Evolutionary conservation across 768 basidiomycete species (phyloP), one percentile per base, ranked within the genome.

Genomic region (Russula foetens): DNA sequence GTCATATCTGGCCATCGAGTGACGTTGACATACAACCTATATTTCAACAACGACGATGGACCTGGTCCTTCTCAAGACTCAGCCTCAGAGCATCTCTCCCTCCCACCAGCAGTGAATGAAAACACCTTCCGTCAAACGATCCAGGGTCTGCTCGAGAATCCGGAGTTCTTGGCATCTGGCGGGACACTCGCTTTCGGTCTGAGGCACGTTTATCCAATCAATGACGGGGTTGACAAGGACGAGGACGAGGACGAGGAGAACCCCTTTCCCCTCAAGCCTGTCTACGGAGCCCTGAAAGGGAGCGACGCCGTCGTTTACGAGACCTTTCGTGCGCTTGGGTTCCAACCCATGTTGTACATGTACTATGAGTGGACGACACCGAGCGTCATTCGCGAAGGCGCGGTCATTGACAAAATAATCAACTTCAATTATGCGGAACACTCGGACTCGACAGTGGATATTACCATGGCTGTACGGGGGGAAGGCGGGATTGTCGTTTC

Each of bases 11-110:
- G 80, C 0, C 67, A 74, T 39, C 74, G 81, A 2, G 71, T 81
- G 35, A 80, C 76, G 2, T 47, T 81, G 50, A 76, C 79, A 0
- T 78, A 75, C 67, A 78, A 78, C 58, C 72, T 79, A 23, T 71
- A 72, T 58, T 69, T 63, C 41, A 46, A 58, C 28, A 59, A 65
- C 12, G 12, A 54, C 14, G 35, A 24, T 21, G 17, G 11, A 35
- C 6, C 35, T 11, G 14, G 2, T 12, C 14, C 35, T 35, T 35
- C 35, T n/a, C n/a, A n/a, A 35, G 14, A 35, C 2, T 35, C 11
- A 12, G 35, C 14, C 35, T 35, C 9, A 12, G 11, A 35, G 35
- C 35, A 5, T 35, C 35, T 35, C 35, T 35, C 35, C 11, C 35
- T 12, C 35, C 35, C 39, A 3, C 39, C 2, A 19, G 3, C 39